These are phyloP conservation scores for Leucocoprinus birnbaumii DNA, from an alignment of 768 basidiomycete genomes.

Conservation along the genomic window DNA sequence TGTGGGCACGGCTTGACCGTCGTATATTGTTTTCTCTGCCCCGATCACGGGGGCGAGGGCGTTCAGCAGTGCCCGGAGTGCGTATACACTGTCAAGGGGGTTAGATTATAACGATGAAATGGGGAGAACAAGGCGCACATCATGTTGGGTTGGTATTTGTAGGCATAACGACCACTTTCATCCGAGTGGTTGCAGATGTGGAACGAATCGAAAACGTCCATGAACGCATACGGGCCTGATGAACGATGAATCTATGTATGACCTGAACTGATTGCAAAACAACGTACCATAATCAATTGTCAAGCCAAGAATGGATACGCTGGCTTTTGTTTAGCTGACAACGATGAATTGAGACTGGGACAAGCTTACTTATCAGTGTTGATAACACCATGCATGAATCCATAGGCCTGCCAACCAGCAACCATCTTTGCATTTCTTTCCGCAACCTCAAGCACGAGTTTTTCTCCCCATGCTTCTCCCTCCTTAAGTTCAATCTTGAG, in stretches of 20 bases:
- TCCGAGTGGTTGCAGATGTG: constrained; percentile 95
- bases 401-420: constrained; percentile 93
- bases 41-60: constrained; percentile 86
- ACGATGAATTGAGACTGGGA: neutral
- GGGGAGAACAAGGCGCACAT: constrained; percentile 44
- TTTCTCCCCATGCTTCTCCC: constrained; percentile 64
- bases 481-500: constrained; percentile 44
- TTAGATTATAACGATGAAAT: constrained; percentile 2
- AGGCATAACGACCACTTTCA: constrained; percentile 73
- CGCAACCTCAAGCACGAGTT: constrained; percentile 74
- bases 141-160: constrained; percentile 76
- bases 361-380: constrained; percentile 86
- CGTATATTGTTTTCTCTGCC: constrained; percentile 57
- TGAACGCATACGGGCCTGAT: constrained; percentile 86
- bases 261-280: neutral
- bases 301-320: constrained; percentile 70
- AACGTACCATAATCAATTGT: constrained; percentile 72
- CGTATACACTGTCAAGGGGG: constrained; percentile 64
- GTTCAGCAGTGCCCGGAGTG: constrained; percentile 72
- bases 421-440: constrained; percentile 89
- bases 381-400: constrained; percentile 95
- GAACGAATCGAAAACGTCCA: constrained; percentile 83
- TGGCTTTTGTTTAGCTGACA: constrained; percentile 24
- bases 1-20: constrained; percentile 42
- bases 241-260: constrained; percentile 1